Evolutionary conservation across 2,329 filamentous ascomycete species (phyloP).

Genomic region (Calonectria pseudoreteaudii): DNA sequence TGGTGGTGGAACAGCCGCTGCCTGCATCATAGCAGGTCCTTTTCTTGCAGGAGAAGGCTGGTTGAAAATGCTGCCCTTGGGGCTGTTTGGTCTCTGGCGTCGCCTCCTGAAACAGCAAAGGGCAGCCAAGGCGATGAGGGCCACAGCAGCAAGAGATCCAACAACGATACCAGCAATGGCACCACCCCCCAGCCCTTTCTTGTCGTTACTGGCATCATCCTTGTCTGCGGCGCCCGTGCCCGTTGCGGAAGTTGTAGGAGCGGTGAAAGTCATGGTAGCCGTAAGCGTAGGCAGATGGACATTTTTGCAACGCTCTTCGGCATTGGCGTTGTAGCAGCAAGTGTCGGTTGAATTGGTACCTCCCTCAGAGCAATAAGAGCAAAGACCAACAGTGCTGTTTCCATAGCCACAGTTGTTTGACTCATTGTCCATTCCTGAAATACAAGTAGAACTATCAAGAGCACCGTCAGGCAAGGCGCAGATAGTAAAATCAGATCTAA

Average conservation of each 20-base stretch:
- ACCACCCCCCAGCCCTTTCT: conserved; percentile 75
- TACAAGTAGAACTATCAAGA: conserved; percentile 78
- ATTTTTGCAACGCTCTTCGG: conserved; percentile 77
- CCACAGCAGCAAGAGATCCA: conserved; percentile 78
- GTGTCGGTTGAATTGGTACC: conserved; percentile 94
- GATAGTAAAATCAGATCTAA: conserved; percentile 91
- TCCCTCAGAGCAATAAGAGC: conserved; percentile 85
- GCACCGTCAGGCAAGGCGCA: conserved; percentile 87
- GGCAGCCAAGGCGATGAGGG: conserved; percentile 75
- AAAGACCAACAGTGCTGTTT: conserved; percentile 79
- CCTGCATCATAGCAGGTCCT: conserved; percentile 57
- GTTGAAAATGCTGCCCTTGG: conserved; percentile 84
- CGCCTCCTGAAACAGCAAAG: conserved; percentile 70
- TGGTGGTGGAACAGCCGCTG: conserved; percentile 29
- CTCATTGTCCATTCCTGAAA: conserved; percentile 83
- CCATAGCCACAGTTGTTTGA: conserved; percentile 87
- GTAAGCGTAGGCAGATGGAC: conserved; percentile 84
- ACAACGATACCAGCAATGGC: conserved; percentile 92
- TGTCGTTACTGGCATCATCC: conserved; percentile 31
- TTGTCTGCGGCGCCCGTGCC: conserved; percentile 29
- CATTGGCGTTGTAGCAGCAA: conserved; percentile 87
- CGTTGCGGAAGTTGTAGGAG: conserved; percentile 57
- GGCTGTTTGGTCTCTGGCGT: conserved; percentile 68
- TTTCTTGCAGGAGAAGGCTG: conserved; percentile 82
- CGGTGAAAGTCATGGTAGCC: conserved; percentile 72